These are phyloP conservation scores for Epichloe typhina DNA, from an alignment of 2,329 filamentous ascomycete genomes.

Conservation along the genomic window DNA sequence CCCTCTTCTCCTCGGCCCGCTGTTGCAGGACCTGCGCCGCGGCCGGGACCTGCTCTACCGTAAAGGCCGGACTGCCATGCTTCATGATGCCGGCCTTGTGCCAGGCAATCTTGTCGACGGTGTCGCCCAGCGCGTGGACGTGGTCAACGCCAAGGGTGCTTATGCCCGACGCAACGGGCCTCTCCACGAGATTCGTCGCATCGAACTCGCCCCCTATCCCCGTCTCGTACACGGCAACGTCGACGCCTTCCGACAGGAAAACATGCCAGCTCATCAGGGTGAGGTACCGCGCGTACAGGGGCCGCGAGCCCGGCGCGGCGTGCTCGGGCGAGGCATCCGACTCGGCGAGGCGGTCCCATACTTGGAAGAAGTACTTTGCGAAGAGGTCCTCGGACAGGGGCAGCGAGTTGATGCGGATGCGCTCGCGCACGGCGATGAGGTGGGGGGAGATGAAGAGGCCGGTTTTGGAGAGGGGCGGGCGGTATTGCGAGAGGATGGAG, in stretches of 20 bases:
- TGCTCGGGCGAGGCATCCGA: conserved; percentile 20
- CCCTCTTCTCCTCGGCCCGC: conserved; percentile 40
- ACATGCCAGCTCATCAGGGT: conserved; percentile 55
- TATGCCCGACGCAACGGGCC: conserved; percentile 46
- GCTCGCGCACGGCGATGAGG: conserved; percentile 52
- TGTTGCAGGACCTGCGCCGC: conserved; percentile 32
- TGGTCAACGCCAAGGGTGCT: conserved; percentile 59
- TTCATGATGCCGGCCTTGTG: conserved; percentile 65
- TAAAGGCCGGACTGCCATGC: conserved; percentile 42
- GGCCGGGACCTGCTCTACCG: conserved; percentile 35
- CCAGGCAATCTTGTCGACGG: conserved; percentile 56
- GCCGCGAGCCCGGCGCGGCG: conserved; percentile 28
- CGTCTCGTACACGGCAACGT: conserved; percentile 51
- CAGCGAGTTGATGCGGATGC: conserved; percentile 47
- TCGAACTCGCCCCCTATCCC: conserved; percentile 60
- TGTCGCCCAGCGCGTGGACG: conserved; percentile 46
- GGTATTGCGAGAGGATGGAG: conserved; percentile 45
- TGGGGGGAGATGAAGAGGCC: conserved; percentile 63
- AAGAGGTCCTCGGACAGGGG: conserved; percentile 48
- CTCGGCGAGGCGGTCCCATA: conserved; percentile 44
- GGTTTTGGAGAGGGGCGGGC: conserved; percentile 29
- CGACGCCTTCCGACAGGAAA: conserved; percentile 49
- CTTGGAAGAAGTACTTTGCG: conserved; percentile 53
- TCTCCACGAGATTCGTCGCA: conserved; percentile 51
- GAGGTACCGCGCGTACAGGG: conserved; percentile 47